Base-by-base conservation (phyloP, 306 rosid species). In the Urtica urens region DNA sequence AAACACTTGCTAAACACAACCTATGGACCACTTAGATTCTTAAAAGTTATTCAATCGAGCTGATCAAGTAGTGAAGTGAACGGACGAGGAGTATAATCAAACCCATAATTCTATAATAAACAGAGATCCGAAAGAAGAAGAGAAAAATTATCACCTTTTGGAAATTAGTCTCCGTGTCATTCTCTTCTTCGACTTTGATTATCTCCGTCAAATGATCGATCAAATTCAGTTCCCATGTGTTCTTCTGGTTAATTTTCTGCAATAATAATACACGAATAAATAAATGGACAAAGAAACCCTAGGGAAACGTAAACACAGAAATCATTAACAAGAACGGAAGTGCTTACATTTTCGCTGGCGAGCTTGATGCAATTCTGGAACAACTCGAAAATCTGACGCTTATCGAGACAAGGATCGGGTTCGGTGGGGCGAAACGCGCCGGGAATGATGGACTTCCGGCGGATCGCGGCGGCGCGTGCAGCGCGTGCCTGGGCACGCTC, bases 231-330 rank as follows among this genome's bases (percentile, higher is more conserved):
- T 90, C 94, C 99, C 99, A 90, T 2, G 94, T 90, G 46, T 90
- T 90, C 53, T 82, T 90, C 72, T 90, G 94, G 79, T 90, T 90
- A 35, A 90, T 90, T 90, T 90, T 90, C 99, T 90, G 83, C 76
- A 71, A 56, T 21, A 49, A 40, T 24, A 41, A 54, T 16, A 15
- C 5, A 51, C 28, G 3, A 16, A 14, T 4, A 9, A 35, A 35
- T 4, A 28, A 4, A 28, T 28, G 6, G 10, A 4, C 33, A 28
- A 28, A 28, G 10, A 28, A 6, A 25, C 40, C 20, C 18, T 15
- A 0, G 49, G 8, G 15, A 35, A 13, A 14, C 42, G 0, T 1
- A 5, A 0, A 8, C 20, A 2, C 41, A 53, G 10, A 25, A 27
- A 26, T 9, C 8, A 62, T 17, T 10, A 39, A 7, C 21, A 10